Evolutionary conservation across 2,329 filamentous ascomycete genomes (phyloP), one percentile per base, ranked within the genome.

Genomic region (Paecilomyces sp.): DNA sequence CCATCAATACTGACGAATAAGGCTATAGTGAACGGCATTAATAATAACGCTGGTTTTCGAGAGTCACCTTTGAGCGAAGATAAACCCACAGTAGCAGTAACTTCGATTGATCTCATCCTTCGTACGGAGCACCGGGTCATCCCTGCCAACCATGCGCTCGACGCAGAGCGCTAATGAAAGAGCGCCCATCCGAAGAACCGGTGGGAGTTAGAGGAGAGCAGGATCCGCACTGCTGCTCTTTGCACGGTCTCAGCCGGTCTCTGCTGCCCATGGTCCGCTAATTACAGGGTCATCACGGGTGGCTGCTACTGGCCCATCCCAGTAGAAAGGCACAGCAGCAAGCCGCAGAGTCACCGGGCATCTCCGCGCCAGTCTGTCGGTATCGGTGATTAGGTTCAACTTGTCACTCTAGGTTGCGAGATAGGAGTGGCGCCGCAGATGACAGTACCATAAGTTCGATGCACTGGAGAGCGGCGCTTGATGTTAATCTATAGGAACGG

Each of bases 321-420:
- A 56, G 56, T 47, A 61, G 55, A 55, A 60, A 54, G 55, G 54
- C 52, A 52, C 54, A 56, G 41, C 51, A 61, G 60, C 57, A 61
- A 57, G 55, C 55, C 55, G 22, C 30, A 56, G 25, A 31, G n/a
- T 22, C n/a, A 41, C n/a, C n/a, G 34, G 34, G 34, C 55, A 36
- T 18, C 55, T 36, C 34, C 33, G 55, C 55, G 24, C 63, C 63
- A 60, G 54, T 55, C 62, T 64, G 63, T 65, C 63, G 63, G 63
- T 61, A 57, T 60, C 56, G 55, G 54, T 36, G 59, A 52, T 41
- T 58, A 52, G 56, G 59, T 54, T 47, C 56, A 33, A 47, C 55
- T 34, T 56, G 55, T 56, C 33, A 56, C 13, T 13, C 34, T 25
- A 33, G 30, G 11, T 47, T 25, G 28, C 30, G 34, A 33, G 59